phyloP scores from a whole-genome alignment of 2,329 filamentous ascomycete species.

The Penicillium vulpinum region DNA sequence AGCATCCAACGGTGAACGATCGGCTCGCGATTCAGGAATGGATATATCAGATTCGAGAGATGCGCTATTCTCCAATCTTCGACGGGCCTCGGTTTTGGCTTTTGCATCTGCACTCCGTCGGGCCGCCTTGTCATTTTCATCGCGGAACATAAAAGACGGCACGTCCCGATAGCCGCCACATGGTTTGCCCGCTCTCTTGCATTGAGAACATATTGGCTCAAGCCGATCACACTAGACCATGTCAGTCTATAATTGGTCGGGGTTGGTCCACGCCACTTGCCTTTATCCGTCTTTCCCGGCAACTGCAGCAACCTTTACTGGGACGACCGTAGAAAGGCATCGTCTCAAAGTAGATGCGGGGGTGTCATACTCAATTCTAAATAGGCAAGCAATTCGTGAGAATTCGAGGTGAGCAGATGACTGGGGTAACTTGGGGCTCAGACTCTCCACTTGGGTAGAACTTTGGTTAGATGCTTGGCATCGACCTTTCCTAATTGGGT shows the following conservation, averaged over 20 bases:
- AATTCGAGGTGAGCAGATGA: neutral
- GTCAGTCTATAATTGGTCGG: neutral
- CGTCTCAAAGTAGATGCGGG: neutral
- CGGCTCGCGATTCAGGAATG: neutral
- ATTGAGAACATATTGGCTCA: conserved; percentile 33
- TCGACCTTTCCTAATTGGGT: conserved; percentile 15
- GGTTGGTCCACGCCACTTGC: conserved; percentile 6
- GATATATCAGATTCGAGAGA: conserved; percentile 1
- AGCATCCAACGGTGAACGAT: neutral
- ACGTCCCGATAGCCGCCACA: conserved; percentile 35
- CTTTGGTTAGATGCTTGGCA: neutral
- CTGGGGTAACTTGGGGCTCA: neutral
- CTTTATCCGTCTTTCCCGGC: conserved; percentile 30
- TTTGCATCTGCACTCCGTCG: conserved; percentile 23
- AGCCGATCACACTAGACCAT: conserved; percentile 31
- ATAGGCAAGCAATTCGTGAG: conserved; percentile 19
- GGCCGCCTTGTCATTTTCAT: conserved; percentile 31
- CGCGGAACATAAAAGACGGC: conserved; percentile 28
- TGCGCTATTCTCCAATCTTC: conserved; percentile 5
- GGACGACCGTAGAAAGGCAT: conserved; percentile 31
- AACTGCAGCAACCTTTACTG: conserved; percentile 27
- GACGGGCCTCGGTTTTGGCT: conserved; percentile 19
- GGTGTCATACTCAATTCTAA: neutral
- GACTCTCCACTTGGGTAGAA: neutral
- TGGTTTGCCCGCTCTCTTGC: conserved; percentile 29